These are phyloP conservation scores for Nicotiana knightiana DNA, from an alignment of 257 asterid species.

Conservation along the genomic window DNA sequence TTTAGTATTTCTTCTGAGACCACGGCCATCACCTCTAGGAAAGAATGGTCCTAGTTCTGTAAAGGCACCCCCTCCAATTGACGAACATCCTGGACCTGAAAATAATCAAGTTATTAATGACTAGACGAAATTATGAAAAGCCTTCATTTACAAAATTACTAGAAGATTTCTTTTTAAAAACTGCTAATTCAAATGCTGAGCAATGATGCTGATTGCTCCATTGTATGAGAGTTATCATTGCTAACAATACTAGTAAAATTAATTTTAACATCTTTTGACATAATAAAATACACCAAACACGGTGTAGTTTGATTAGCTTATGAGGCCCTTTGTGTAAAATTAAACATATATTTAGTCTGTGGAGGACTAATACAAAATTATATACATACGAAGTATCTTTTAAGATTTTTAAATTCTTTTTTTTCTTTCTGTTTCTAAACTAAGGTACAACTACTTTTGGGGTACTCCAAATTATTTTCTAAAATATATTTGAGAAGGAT, in stretches of 20 bases:
- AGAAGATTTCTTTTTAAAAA: neutral
- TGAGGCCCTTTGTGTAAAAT: no score
- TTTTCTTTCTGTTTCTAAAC: neutral
- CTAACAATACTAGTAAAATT: neutral
- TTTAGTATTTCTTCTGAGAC: conserved; percentile 25
- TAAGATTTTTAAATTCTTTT: no score
- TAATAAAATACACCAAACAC: neutral
- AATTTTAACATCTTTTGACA: neutral
- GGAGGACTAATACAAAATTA: no score
- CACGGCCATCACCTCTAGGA: conserved; percentile 33
- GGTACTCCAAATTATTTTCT: neutral
- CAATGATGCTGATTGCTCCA: neutral
- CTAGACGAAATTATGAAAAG: no score
- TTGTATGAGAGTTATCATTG: neutral
- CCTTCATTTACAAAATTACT: no score
- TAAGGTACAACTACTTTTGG: neutral
- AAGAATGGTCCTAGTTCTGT: conserved; percentile 38
- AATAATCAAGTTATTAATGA: no score
- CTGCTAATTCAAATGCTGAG: neutral
- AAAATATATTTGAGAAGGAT: neutral
- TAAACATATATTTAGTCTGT: no score
- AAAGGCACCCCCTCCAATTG: conserved; percentile 39
- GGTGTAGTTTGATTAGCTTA: neutral
- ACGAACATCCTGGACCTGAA: conserved; percentile 38
- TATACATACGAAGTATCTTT: no score